A percentile compares a stretch with the other conserved stretches of the same genome.
Evolutionary conservation across 1,284 basidiomycete genomes (phyloP).

Genomic region (Peniophora sp.): DNA sequence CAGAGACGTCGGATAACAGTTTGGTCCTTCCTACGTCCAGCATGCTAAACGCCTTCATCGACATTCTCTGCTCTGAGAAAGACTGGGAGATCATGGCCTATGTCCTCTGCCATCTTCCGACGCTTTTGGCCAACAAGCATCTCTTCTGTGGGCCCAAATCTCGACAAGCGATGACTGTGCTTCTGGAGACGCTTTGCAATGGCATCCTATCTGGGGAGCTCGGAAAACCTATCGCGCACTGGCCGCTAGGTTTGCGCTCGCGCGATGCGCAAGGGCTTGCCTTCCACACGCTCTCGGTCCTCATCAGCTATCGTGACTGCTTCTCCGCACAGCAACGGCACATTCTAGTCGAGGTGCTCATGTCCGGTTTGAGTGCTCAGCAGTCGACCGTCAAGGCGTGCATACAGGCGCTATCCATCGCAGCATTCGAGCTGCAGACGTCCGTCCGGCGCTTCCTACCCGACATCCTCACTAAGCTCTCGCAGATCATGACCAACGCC

Average conservation of each 20-base stretch:
- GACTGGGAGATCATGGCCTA: slow-evolving; percentile 97
- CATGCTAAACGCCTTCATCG: slow-evolving; percentile 65
- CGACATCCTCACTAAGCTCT: slow-evolving; percentile 81
- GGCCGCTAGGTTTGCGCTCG: slow-evolving; percentile 58
- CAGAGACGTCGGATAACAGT: slow-evolving; percentile 36
- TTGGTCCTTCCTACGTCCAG: slow-evolving; percentile 73
- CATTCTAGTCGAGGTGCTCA: slow-evolving; percentile 79
- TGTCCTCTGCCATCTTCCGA: slow-evolving; percentile 84
- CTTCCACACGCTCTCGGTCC: slow-evolving; percentile 83
- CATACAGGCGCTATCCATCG: slow-evolving; percentile 84
- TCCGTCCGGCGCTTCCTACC: slow-evolving; percentile 81
- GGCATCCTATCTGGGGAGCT: slow-evolving; percentile 58
- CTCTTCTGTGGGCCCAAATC: slow-evolving; percentile 90
- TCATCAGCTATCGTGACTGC: slow-evolving; percentile 83
- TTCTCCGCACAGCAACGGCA: slow-evolving; percentile 68
- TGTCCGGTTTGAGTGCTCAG: slow-evolving; percentile 72
- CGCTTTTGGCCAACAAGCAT: slow-evolving; percentile 93
- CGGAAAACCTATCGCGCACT: slow-evolving; percentile 51
- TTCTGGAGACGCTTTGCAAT: slow-evolving; percentile 68
- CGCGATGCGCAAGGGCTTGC: slow-evolving; percentile 86
- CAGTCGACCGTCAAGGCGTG: slow-evolving; percentile 86
- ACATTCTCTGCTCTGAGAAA: slow-evolving; percentile 67
- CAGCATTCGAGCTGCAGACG: slow-evolving; percentile 83
- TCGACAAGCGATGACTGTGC: slow-evolving; percentile 50
- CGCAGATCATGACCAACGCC: slow-evolving; percentile 92